Base-by-base conservation (phyloP, 306 rosid genomes). In the Acacia confusa region DNA sequence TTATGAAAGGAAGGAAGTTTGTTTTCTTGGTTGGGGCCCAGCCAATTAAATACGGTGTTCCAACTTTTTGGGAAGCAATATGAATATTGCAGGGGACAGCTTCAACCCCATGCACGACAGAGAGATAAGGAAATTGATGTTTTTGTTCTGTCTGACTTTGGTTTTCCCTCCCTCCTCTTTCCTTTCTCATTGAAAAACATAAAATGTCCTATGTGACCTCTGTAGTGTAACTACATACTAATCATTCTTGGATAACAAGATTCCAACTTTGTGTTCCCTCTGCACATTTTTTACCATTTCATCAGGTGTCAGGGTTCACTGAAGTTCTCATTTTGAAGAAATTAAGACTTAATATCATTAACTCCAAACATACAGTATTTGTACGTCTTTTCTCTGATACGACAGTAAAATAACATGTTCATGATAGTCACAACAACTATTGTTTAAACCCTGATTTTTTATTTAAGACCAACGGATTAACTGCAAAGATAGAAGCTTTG, bases 51-150 rank as follows among this genome's bases (percentile, higher is more conserved):
- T 74, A 78, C 71, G 16, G 38, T 55, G 87, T 85, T 82, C 84
- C 82, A 61, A 83, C 84, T 1, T 83, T 77, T 83, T 70, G 43
- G 91, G 85, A 80, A 88, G 83, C 80, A 83, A 72, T 13, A 77
- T 80, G 80, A 88, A 85, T 83, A 80, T 78, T 77, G 82, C 81
- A 73, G 66, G 68, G 60, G 38, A 82, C 78, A 84, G 61, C 74
- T 81, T 74, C 90, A 82, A 84, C 57, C 82, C 45, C 67, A 65
- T 74, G 77, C 65, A 81, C 44, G 86, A 84, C 88, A 81, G 55
- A 22, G 79, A 50, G 30, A 20, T 81, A 60, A 71, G 80, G 70
- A 85, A 74, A 58, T 66, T 53, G 12, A 74, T 77, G 82, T 78
- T 85, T 76, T 80, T 82, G 84, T 87, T 84, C 75, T 79, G 34